These are phyloP conservation scores for Penicillium flavigenum DNA, from an alignment of 495 filamentous ascomycete species.

Conservation along the genomic window DNA sequence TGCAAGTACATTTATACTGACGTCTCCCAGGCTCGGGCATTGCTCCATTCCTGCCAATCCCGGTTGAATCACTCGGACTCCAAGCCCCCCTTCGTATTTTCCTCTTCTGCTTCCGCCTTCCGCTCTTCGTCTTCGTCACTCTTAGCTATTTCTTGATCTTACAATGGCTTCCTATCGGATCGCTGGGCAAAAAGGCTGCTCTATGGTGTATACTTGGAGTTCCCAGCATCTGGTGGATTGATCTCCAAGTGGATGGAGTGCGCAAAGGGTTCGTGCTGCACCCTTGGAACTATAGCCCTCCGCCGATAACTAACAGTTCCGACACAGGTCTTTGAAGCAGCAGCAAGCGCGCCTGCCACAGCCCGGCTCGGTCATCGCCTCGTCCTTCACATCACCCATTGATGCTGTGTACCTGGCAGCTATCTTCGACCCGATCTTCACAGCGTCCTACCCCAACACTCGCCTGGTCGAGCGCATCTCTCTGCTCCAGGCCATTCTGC, in stretches of 20 bases:
- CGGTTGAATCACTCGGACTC: constrained; percentile 57
- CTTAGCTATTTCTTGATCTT: constrained; percentile 75
- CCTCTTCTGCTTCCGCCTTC: constrained; percentile 78
- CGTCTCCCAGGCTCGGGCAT: constrained; percentile 77
- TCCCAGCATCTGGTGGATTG: constrained; percentile 95
- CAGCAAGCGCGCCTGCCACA: constrained; percentile 72
- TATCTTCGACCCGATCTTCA: constrained; percentile 95
- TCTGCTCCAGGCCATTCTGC: constrained; percentile 68
- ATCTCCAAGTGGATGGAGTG: constrained; percentile 93
- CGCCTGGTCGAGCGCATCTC: constrained; percentile 72
- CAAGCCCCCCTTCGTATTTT: constrained; percentile 63
- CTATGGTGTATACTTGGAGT: constrained; percentile 84
- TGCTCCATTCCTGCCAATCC: constrained; percentile 86
- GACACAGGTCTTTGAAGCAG: constrained; percentile 52
- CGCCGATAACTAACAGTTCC: background rate
- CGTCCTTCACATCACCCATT: constrained; percentile 86
- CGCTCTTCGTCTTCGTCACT: constrained; percentile 67
- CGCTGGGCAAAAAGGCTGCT: constrained; percentile 72
- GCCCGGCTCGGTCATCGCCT: constrained; percentile 76
- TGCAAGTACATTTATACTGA: constrained; percentile 9
- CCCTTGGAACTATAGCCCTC: background rate
- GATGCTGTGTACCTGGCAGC: constrained; percentile 95
- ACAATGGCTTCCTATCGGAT: constrained; percentile 84
- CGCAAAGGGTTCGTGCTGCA: constrained; percentile 68
- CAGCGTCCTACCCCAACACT: constrained; percentile 70